phyloP scores from a whole-genome alignment of 768 basidiomycete genomes.

The Russula foetens region DNA sequence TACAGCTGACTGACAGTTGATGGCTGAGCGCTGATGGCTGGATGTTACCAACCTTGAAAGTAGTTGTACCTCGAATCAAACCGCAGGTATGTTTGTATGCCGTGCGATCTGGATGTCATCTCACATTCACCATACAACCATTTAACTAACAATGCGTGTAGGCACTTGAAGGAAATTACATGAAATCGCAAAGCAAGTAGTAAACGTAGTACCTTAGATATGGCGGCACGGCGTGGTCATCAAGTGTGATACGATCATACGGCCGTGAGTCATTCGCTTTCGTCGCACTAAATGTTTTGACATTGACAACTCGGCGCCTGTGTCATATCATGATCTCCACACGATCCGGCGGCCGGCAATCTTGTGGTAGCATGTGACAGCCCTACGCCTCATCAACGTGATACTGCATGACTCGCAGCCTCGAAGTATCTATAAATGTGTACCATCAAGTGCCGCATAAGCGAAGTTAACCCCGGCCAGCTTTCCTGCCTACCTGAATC shows the following conservation, averaged over 20 bases:
- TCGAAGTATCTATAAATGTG: not conserved
- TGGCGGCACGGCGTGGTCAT: not conserved
- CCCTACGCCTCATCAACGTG: not conserved
- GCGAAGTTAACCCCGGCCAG: not conserved
- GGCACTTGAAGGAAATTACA: not conserved
- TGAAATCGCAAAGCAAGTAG: not conserved
- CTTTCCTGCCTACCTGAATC: not conserved
- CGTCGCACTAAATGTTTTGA: no score
- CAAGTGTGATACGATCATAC: no score
- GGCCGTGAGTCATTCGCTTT: no score
- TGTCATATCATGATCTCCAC: no score
- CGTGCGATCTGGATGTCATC: no score
- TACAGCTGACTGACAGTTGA: no score
- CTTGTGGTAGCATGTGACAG: not conserved
- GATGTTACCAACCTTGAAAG: no score
- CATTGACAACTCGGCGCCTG: no score
- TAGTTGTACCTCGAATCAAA: no score
- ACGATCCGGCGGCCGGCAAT: no score
- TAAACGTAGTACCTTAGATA: not conserved
- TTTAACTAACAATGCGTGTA: not conserved
- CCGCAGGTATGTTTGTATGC: no score
- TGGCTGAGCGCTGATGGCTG: no score
- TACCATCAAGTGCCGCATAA: not conserved
- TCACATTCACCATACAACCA: not conserved
- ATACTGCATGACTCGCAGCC: not conserved